phyloP scores from a whole-genome alignment of 352 stramenopile genomes.

The Globisporangium sylvaticum region DNA sequence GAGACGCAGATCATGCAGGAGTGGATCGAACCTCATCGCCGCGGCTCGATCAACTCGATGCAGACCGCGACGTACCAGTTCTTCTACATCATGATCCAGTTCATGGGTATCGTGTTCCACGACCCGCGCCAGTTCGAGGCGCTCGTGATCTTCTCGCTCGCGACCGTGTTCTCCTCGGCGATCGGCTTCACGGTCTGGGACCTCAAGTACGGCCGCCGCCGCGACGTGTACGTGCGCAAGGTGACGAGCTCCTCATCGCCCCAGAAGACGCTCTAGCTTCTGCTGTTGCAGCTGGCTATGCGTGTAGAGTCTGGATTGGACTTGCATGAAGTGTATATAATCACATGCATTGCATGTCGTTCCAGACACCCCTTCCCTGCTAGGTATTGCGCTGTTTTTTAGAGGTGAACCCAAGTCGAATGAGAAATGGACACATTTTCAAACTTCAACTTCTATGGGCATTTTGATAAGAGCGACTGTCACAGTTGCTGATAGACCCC shows the following conservation, averaged over 20 bases:
- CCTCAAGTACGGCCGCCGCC: conserved; percentile 37
- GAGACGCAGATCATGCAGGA: conserved; percentile 58
- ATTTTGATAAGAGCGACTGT: no score
- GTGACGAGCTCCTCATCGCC: not conserved
- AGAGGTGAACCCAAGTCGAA: no score
- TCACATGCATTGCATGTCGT: no score
- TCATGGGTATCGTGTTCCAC: conserved; percentile 44
- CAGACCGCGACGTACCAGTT: conserved; percentile 60
- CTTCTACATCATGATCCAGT: conserved; percentile 56
- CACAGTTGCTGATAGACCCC: no score
- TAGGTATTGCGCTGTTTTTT: no score
- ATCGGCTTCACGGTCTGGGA: conserved; percentile 54
- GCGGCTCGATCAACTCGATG: conserved; percentile 60
- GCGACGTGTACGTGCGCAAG: conserved; percentile 29
- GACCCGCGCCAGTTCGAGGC: conserved; percentile 52
- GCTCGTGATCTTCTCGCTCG: conserved; percentile 52
- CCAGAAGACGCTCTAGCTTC: not conserved
- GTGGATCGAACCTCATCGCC: conserved; percentile 30
- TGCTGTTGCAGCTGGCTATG: no score
- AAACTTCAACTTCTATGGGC: no score
- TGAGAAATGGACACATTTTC: no score
- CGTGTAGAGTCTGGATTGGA: no score
- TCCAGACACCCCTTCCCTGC: no score
- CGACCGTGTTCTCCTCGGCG: conserved; percentile 37
- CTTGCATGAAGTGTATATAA: no score